A percentile compares a stretch with the other conserved stretches of the same genome.
phyloP scores from a whole-genome alignment of 345 rosid genomes.

The Gossypium mustelinum region DNA sequence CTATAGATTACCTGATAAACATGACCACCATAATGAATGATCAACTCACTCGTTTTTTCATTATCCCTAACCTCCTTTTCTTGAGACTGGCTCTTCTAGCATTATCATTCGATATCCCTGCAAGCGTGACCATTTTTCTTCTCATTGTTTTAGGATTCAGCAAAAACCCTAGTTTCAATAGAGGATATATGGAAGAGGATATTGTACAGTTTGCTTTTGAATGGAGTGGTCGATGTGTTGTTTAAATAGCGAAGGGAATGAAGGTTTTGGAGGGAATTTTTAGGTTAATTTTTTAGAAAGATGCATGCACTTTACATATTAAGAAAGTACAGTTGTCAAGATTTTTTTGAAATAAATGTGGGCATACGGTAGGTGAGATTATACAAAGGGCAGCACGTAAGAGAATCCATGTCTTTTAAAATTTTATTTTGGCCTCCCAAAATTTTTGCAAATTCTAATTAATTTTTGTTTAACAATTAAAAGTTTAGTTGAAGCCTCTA shows the following conservation, averaged over 20 bases:
- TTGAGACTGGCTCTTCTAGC: constrained; percentile 44
- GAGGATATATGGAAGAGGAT: not conserved
- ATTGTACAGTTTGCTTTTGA: not conserved
- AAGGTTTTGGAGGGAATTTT: too few relatives aligned
- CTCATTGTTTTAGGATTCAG: constrained; percentile 21
- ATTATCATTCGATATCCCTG: constrained; percentile 30
- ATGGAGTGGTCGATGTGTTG: too few relatives aligned
- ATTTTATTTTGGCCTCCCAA: too few relatives aligned
- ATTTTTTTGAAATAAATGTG: not conserved
- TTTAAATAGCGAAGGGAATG: not conserved
- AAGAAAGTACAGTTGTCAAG: constrained; percentile 7
- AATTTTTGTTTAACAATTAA: too few relatives aligned
- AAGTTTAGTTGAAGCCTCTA: too few relatives aligned
- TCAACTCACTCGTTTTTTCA: constrained; percentile 46
- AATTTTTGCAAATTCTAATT: too few relatives aligned
- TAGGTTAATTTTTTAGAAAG: not conserved
- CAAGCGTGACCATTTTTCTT: constrained; percentile 46
- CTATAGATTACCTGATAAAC: constrained; percentile 35
- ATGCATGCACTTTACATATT: not conserved
- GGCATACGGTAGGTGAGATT: not conserved
- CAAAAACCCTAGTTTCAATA: not conserved
- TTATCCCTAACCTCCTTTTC: constrained; percentile 38
- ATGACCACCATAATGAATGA: constrained; percentile 30
- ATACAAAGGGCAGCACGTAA: too few relatives aligned
- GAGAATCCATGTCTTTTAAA: too few relatives aligned